Evolutionary conservation across 1,139 yeast species (phyloP).

Genomic region (Geotrichum histeridarum): DNA sequence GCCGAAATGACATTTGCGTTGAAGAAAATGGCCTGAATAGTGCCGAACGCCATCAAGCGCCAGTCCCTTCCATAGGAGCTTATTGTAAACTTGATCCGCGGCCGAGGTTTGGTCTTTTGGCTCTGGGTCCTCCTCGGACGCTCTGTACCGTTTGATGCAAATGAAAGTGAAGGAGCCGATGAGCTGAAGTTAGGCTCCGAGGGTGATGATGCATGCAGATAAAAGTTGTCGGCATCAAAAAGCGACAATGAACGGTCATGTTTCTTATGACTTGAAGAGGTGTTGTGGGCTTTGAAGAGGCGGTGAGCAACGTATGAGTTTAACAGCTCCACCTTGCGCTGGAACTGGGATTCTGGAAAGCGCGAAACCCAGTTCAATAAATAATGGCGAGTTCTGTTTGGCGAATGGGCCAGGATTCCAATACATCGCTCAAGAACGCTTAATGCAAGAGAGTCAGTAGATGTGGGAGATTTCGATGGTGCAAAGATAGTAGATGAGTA

Average conservation of each 20-base stretch:
- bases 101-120: not conserved
- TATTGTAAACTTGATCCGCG: conserved; percentile 25
- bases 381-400: conserved; percentile 42
- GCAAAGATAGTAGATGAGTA: conserved; percentile 27
- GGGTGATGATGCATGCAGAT: not conserved
- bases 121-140: not conserved
- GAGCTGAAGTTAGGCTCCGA: not conserved
- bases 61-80: conserved; percentile 74
- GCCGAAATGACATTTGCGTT: conserved; percentile 46
- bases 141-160: not conserved
- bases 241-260: not conserved
- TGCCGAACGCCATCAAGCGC: conserved; percentile 67
- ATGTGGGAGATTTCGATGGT: not conserved
- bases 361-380: conserved; percentile 57
- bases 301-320: conserved; percentile 40
- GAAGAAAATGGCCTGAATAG: conserved; percentile 51
- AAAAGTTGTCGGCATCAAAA: not conserved
- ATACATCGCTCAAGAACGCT: conserved; percentile 61
- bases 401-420: conserved; percentile 58
- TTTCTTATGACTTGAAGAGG: not conserved
- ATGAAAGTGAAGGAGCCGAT: not conserved
- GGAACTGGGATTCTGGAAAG: conserved; percentile 29
- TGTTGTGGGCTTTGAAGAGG: conserved; percentile 26
- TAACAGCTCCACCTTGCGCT: conserved; percentile 35
- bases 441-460: conserved; percentile 42